Base-by-base conservation (phyloP, 495 filamentous ascomycete species). In the Aspergillus saccharolyticus region DNA sequence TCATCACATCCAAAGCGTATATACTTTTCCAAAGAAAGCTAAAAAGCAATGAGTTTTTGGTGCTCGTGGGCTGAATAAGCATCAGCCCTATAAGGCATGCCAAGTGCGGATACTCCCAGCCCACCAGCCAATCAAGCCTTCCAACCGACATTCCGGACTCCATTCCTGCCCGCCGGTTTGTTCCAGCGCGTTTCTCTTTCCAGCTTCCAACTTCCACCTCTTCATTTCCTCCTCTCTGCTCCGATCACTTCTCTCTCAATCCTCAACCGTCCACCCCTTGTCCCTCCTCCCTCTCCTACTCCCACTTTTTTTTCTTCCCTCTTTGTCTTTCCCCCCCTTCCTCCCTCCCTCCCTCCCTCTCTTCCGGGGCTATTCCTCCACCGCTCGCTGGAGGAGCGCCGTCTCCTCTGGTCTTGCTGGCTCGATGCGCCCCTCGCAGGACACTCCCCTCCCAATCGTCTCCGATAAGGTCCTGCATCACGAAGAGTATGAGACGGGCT, bases 51-150 rank as follows among this genome's bases (percentile, higher is more conserved):
- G 33, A 39, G 12, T 10, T 39, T 39, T 21, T 51, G 28, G 17
- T 24, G n/a, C 12, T 49, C 25, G 25, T 28, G 25, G 33, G 33
- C 10, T 39, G 33, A 15, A 39, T 12, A 39, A 39, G 33, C 33
- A 12, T 61, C 59, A 61, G 59, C 59, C 59, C 59, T 61, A 61
- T 46, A 57, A 46, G 59, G 59, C 58, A 54, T 42, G 57, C 57
- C 57, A 59, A 59, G 57, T 42, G 50, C 42, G 43, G 42, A 43
- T 50, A 21, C 42, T 22, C 25, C 53, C 12, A 22, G 25, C 24
- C 33, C 45, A 14, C 6, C 16, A 33, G 53, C 57, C 53, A 55
- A 54, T 54, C 57, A 54, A n/a, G 22, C n/a, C 22, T 3, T 8
- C 21, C 30, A 53, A 51, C 57, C 42, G 17, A 57, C 44, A 44